Base-by-base conservation (phyloP, 176 grass and related monocot species). In the Puccinellia tenuiflora region DNA sequence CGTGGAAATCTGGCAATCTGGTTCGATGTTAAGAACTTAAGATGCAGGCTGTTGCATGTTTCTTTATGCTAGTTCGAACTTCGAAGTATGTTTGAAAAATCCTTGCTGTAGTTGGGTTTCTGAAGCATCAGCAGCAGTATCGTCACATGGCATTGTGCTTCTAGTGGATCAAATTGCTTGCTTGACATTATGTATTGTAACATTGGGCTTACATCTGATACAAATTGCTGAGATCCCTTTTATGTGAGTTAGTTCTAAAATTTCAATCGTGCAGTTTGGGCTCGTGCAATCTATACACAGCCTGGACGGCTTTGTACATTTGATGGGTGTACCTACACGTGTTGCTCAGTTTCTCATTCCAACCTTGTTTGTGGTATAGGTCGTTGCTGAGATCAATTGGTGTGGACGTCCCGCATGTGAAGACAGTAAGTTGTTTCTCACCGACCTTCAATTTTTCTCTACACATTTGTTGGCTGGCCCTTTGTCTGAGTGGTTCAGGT, bases 361-460 rank as follows among this genome's bases (percentile, higher is more conserved):
- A 28, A 3, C 17, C 15, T 25, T 72, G 11, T 83, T 52, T 75
- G 43, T n/a, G 7, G 21, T 68, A 9, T 33, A 92, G 90, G 51
- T 79, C 70, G n/a, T 83, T 92, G 59, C 62, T 92, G 75, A 88
- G 54, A 84, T 82, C 68, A 46, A 86, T 86, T 84, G 90, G 90
- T 5, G 15, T 92, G 22, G 86, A 92, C 69, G 86, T 76, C 28
- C 86, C 90, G 55, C 79, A 71, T 29, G 51, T 92, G 86, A 85
- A 89, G 79, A 84, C 15, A 61, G 90, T 88, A 83, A 83, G 83
- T 83, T 83, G 1, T 57, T 78, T 20, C 62, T 66, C 4, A 28
- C 43, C 59, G n/a, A 48, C 21, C 9, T 56, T 88, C 35, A 6
- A 54, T 66, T 86, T 66, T 56, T 56, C 75, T 22, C 11, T 26